Evolutionary conservation across 148 eudicot species (phyloP).

Genomic region (Persicaria maculosa): DNA sequence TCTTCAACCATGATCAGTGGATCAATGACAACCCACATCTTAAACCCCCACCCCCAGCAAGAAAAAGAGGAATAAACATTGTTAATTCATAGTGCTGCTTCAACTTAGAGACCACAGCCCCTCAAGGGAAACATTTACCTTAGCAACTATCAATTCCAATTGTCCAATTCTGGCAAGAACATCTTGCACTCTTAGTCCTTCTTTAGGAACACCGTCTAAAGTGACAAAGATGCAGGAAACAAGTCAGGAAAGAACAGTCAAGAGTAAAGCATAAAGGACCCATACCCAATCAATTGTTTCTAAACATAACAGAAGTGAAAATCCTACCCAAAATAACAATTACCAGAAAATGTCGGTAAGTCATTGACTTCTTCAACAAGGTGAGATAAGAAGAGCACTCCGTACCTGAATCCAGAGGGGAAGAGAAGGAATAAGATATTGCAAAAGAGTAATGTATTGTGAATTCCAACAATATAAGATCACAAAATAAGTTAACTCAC

Average conservation of each 20-base stretch:
- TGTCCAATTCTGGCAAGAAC: slow-evolving; percentile 77
- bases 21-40: no score
- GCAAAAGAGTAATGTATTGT: not conserved
- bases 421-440: not conserved
- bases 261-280: not conserved
- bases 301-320: not conserved
- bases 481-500: slow-evolving; percentile 34
- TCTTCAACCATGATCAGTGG: no score
- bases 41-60: no score
- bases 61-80: not conserved
- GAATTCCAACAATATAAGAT: not conserved
- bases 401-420: slow-evolving; percentile 43
- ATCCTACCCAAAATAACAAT: slow-evolving; percentile 9
- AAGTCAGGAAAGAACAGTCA: not conserved
- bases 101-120: not conserved
- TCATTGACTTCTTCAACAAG: slow-evolving; percentile 70
- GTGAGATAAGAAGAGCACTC: slow-evolving; percentile 67
- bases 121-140: slow-evolving; percentile 35
- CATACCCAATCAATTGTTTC: not conserved
- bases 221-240: slow-evolving; percentile 5
- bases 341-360: slow-evolving; percentile 72
- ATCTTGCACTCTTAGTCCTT: slow-evolving; percentile 79
- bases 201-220: slow-evolving; percentile 95
- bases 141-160: slow-evolving; percentile 55
- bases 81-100: not conserved